Conservation (phyloP, 345 rosid species). For the Toxicodendron radicans region DNA sequence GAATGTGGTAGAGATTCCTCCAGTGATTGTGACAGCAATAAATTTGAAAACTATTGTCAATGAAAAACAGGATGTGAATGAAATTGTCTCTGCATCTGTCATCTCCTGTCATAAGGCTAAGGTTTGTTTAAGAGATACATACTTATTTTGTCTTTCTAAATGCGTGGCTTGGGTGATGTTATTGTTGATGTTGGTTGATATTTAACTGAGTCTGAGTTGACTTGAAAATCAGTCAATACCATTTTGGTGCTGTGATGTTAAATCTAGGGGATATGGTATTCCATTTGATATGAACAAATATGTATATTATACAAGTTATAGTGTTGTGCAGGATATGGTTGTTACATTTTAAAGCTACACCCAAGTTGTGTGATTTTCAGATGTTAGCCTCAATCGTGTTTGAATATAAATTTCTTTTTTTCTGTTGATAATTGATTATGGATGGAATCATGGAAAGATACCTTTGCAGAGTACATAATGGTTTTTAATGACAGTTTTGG, state of each 20-base stretch:
- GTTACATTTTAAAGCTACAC: not conserved
- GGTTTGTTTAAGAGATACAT: slow-evolving; percentile 50
- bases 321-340: not conserved
- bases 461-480: not conserved
- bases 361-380: not conserved
- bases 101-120: slow-evolving; percentile 91
- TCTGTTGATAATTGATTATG: not conserved
- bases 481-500: not conserved
- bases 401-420: not conserved
- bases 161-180: not conserved
- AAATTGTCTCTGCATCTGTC: slow-evolving; percentile 88
- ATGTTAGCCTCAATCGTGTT: not conserved
- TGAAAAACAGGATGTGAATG: slow-evolving; percentile 79
- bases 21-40: slow-evolving; percentile 85
- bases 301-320: not conserved
- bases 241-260: slow-evolving; percentile 3
- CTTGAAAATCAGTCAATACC: not conserved
- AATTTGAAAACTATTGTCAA: slow-evolving; percentile 84
- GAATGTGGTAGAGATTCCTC: slow-evolving; percentile 60
- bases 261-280: not conserved
- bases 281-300: slow-evolving; percentile 5
- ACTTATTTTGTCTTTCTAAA: slow-evolving; percentile 2
- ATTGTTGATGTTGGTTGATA: slow-evolving; percentile 1
- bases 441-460: not conserved
- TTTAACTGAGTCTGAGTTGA: not conserved